phyloP scores from a whole-genome alignment of 1,139 yeast species.

The Debaryomyces sp. region DNA sequence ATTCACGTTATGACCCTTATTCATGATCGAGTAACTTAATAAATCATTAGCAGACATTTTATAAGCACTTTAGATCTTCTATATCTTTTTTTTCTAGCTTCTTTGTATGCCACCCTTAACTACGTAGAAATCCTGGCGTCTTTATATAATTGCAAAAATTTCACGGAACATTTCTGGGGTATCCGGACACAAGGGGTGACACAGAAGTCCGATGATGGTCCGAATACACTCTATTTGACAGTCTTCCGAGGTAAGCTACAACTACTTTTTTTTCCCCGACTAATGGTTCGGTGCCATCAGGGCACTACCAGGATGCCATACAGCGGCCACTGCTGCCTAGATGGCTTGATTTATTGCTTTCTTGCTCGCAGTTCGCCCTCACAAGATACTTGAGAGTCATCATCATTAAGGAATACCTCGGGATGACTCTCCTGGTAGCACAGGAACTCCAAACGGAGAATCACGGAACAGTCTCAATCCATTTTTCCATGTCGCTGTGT shows the following conservation, averaged over 20 bases:
- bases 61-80: not conserved
- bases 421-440: constrained; percentile 7
- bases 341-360: not conserved
- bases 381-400: constrained; percentile 1
- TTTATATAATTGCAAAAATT: constrained; percentile 9
- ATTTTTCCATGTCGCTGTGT: not conserved
- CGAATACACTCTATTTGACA: constrained; percentile 1
- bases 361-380: not conserved
- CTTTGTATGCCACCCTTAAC: not conserved
- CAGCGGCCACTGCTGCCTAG: too few relatives aligned
- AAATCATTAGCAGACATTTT: constrained; percentile 32
- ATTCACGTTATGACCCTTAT: constrained; percentile 19
- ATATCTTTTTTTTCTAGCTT: not conserved
- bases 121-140: constrained; percentile 1
- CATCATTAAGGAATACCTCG: constrained; percentile 4
- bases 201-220: constrained; percentile 7
- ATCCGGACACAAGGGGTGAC: constrained; percentile 9
- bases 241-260: not conserved
- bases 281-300: not conserved
- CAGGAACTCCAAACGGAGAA: constrained; percentile 2
- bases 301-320: not conserved
- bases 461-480: not conserved
- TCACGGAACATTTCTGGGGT: constrained; percentile 11
- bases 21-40: constrained; percentile 40
- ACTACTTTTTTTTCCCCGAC: not conserved